Evolutionary conservation across 495 filamentous ascomycete species (phyloP).

Genomic region (Letharia lupina): DNA sequence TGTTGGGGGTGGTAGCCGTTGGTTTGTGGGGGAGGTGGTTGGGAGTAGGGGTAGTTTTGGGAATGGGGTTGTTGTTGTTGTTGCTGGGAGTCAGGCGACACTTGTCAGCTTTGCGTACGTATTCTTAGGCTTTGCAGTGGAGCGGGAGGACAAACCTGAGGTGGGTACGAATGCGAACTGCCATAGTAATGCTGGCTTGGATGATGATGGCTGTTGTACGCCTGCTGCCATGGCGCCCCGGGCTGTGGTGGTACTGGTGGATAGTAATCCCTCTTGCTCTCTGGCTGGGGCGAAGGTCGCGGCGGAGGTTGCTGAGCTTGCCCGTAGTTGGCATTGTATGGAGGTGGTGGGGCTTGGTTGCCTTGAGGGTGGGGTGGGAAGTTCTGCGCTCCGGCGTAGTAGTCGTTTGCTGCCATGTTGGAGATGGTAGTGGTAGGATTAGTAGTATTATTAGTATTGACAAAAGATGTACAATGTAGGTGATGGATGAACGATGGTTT

Average conservation of each 20-base stretch:
- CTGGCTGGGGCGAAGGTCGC: conserved; percentile 15
- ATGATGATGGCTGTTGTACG: conserved; percentile 19
- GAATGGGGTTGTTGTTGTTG: conserved; percentile 8
- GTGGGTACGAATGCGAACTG: conserved; percentile 10
- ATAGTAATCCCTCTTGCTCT: conserved; percentile 6
- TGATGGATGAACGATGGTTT: not conserved
- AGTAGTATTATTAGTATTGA: not conserved
- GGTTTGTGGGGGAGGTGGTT: not conserved
- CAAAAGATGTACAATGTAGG: not conserved
- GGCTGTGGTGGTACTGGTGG: conserved; percentile 10
- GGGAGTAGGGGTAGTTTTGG: conserved; percentile 4
- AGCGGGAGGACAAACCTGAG: conserved; percentile 12
- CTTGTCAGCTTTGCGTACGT: not conserved
- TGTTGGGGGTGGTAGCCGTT: conserved; percentile 7
- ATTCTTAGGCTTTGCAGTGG: not conserved
- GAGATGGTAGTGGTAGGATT: not conserved
- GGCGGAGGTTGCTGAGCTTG: conserved; percentile 17
- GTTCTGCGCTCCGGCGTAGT: conserved; percentile 21
- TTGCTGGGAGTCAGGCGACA: not conserved
- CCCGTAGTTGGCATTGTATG: conserved; percentile 16
- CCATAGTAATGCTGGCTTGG: conserved; percentile 21
- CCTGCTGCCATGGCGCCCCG: conserved; percentile 18
- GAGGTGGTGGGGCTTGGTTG: conserved; percentile 21
- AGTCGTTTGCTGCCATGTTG: conserved; percentile 23
- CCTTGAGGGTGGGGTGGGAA: conserved; percentile 24